These are phyloP conservation scores for Fagus sylvatica DNA, from an alignment of 306 rosid species.

Conservation along the genomic window DNA sequence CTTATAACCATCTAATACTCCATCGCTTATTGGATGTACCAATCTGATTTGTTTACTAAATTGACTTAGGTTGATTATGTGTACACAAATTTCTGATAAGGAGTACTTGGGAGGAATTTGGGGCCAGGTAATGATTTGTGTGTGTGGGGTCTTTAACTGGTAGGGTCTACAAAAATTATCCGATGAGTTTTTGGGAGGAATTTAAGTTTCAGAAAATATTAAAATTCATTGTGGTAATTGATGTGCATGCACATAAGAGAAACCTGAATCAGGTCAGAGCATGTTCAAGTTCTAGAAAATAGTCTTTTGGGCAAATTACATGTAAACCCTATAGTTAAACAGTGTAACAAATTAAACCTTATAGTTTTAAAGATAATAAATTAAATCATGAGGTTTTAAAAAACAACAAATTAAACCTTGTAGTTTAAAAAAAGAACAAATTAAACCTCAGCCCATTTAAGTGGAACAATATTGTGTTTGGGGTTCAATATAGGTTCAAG, in stretches of 20 bases:
- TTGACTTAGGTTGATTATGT: background rate
- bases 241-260: background rate
- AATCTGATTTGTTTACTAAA: background rate
- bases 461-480: no score
- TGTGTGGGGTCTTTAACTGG: background rate
- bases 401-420: no score
- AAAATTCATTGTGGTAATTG: background rate
- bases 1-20: background rate
- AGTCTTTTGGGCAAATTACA: no score
- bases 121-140: background rate
- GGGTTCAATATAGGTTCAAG: no score
- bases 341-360: no score
- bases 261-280: background rate
- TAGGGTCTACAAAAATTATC: background rate
- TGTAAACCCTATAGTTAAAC: no score
- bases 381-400: no score
- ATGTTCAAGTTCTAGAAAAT: background rate
- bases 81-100: background rate
- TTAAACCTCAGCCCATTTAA: no score
- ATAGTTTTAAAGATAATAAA: no score
- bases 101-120: background rate
- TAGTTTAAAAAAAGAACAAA: no score
- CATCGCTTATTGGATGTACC: background rate
- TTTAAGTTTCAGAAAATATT: background rate
- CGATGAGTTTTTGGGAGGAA: background rate